Evolutionary conservation across 805 yeast species (phyloP).

Genomic region (Jamesozyma jinghongensis): DNA sequence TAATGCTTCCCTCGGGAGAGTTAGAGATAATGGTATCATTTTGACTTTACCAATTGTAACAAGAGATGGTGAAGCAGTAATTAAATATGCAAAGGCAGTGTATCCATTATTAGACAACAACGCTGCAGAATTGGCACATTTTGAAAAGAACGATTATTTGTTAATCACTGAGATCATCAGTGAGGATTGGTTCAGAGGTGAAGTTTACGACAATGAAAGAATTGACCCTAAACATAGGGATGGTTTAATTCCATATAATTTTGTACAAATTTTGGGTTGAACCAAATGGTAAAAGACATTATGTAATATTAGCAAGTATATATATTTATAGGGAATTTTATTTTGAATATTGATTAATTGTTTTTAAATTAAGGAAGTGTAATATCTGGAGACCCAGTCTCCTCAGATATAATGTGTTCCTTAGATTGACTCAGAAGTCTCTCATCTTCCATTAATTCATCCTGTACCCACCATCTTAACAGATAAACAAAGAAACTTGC

Average conservation of each 20-base stretch:
- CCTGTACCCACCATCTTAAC: conserved; percentile 56
- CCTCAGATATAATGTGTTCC: not conserved
- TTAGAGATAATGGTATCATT: conserved; percentile 26
- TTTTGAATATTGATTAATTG: too few relatives aligned
- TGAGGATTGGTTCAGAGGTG: conserved; percentile 30
- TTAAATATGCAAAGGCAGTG: conserved; percentile 27
- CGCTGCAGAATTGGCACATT: conserved; percentile 25
- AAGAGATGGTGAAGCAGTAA: conserved; percentile 20
- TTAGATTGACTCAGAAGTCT: not conserved
- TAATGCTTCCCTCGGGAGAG: conserved; percentile 18
- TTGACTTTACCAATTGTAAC: conserved; percentile 25
- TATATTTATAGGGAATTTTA: too few relatives aligned
- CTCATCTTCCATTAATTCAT: conserved; percentile 18
- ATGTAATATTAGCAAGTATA: not conserved
- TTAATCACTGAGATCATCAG: conserved; percentile 24
- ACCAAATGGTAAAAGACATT: not conserved
- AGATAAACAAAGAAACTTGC: conserved; percentile 63
- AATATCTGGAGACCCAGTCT: too few relatives aligned
- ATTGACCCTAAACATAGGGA: conserved; percentile 12
- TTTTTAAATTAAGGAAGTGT: too few relatives aligned
- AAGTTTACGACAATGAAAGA: conserved; percentile 24
- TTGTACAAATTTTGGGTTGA: conserved; percentile 12
- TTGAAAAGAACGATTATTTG: conserved; percentile 26
- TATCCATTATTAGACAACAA: conserved; percentile 24
- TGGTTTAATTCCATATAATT: conserved; percentile 24